Evolutionary conservation across 176 grass and related monocot species (phyloP).

Genomic region (Oropetium thomaeum): DNA sequence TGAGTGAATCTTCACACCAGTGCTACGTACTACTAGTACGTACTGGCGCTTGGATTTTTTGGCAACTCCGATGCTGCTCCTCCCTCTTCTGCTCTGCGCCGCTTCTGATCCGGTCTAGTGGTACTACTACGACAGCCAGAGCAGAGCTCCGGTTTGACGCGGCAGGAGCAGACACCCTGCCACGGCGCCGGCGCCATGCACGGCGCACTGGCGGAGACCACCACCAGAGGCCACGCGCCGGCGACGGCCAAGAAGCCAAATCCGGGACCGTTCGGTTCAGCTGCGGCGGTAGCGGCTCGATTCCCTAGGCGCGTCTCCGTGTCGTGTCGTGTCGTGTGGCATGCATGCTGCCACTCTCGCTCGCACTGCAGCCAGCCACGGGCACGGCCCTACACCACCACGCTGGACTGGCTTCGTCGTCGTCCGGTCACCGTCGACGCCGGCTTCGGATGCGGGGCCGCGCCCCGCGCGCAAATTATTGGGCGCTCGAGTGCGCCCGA

Average conservation of each 20-base stretch:
- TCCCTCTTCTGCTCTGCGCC: not conserved
- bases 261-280: no score
- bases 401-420: not conserved
- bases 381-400: no score
- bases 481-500: conserved; percentile 34
- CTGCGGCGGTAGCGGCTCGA: no score
- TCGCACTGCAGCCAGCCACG: no score
- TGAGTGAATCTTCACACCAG: not conserved
- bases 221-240: no score
- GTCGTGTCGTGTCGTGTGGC: not conserved
- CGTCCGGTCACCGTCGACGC: not conserved
- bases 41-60: conserved; percentile 13
- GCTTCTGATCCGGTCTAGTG: not conserved
- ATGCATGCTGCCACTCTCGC: not conserved
- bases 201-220: no score
- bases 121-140: no score
- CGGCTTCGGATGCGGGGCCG: no score
- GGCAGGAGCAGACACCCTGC: not conserved
- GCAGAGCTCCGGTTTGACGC: not conserved
- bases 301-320: no score
- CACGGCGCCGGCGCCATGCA: not conserved
- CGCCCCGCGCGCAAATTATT: conserved; percentile 32
- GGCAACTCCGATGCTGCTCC: conserved; percentile 30
- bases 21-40: no score
- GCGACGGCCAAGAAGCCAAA: no score